These are phyloP conservation scores for Nemania diffusa DNA, from an alignment of 2,329 filamentous ascomycete genomes.

Conservation along the genomic window DNA sequence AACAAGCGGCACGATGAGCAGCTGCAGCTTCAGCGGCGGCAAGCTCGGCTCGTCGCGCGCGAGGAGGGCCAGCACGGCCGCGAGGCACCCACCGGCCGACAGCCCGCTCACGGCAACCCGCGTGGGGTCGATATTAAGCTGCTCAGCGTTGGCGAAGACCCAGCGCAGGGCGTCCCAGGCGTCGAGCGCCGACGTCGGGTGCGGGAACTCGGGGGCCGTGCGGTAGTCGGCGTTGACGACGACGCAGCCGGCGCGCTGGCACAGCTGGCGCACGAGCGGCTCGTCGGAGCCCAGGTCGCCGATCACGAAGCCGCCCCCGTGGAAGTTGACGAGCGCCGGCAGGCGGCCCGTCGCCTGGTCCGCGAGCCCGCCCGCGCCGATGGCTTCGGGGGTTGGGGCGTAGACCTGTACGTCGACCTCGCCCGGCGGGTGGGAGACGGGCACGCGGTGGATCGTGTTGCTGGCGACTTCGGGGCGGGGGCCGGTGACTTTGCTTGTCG, in stretches of 20 bases:
- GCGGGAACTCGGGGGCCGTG: constrained; percentile 60
- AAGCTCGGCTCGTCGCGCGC: constrained; percentile 43
- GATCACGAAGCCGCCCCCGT: constrained; percentile 62
- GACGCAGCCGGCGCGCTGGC: constrained; percentile 54
- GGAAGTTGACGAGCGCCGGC: constrained; percentile 61
- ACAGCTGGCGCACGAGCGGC: constrained; percentile 60
- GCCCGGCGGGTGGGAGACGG: constrained; percentile 41
- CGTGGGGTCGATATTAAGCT: constrained; percentile 41
- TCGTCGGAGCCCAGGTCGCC: constrained; percentile 62
- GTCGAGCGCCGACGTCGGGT: constrained; percentile 61
- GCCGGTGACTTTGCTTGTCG: constrained; percentile 37
- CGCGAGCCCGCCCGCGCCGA: constrained; percentile 35
- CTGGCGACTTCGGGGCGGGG: constrained; percentile 40
- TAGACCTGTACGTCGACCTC: constrained; percentile 56
- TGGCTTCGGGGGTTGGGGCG: constrained; percentile 52
- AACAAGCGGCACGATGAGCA: constrained; percentile 51
- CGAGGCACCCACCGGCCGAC: constrained; percentile 47
- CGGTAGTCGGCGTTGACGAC: constrained; percentile 65
- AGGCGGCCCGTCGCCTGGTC: constrained; percentile 50
- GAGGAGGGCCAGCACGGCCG: constrained; percentile 42
- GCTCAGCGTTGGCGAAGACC: constrained; percentile 50
- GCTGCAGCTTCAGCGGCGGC: constrained; percentile 48
- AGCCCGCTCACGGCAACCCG: constrained; percentile 43
- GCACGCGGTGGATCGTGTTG: constrained; percentile 40
- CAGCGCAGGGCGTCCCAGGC: constrained; percentile 58